Evolutionary conservation across 257 asterid species (phyloP).

Genomic region (Nicotiana noctiflora): DNA sequence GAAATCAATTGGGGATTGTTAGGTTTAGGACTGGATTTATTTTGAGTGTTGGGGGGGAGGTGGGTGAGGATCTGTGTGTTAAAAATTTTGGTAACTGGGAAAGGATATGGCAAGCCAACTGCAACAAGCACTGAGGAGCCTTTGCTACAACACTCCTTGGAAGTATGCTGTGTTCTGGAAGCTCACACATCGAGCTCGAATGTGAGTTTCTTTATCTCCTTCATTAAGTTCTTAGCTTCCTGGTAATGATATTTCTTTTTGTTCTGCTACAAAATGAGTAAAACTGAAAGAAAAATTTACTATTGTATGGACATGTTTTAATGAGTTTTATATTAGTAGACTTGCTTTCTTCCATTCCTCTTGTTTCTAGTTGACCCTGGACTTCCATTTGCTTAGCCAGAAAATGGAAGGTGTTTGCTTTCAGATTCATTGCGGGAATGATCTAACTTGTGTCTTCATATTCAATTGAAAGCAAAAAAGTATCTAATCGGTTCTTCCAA

Average conservation of each 20-base stretch:
- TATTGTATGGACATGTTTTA: background rate
- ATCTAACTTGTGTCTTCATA: background rate
- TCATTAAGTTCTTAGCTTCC: background rate
- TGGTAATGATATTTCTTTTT: background rate
- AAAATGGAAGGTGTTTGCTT: background rate
- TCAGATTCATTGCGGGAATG: background rate
- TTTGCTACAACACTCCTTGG: conserved; percentile 79
- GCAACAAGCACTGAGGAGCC: conserved; percentile 62
- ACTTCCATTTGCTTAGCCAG: background rate
- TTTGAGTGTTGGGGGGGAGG: conserved; percentile 14
- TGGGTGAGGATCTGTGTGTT: conserved; percentile 10
- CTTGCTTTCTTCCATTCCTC: background rate
- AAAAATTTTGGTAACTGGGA: conserved; percentile 21
- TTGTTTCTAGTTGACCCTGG: background rate
- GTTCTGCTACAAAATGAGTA: background rate
- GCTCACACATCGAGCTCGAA: conserved; percentile 66
- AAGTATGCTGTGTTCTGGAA: conserved; percentile 91
- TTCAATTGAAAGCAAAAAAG: background rate
- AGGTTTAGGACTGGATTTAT: conserved; percentile 38
- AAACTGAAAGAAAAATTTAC: background rate
- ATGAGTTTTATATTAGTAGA: background rate
- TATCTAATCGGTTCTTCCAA: background rate
- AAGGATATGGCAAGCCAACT: conserved; percentile 63
- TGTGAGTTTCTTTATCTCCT: conserved; percentile 47
- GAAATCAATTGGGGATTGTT: conserved; percentile 35